Evolutionary conservation across 2,329 filamentous ascomycete genomes (phyloP).

Genomic region (Botryotinia narcissicola): DNA sequence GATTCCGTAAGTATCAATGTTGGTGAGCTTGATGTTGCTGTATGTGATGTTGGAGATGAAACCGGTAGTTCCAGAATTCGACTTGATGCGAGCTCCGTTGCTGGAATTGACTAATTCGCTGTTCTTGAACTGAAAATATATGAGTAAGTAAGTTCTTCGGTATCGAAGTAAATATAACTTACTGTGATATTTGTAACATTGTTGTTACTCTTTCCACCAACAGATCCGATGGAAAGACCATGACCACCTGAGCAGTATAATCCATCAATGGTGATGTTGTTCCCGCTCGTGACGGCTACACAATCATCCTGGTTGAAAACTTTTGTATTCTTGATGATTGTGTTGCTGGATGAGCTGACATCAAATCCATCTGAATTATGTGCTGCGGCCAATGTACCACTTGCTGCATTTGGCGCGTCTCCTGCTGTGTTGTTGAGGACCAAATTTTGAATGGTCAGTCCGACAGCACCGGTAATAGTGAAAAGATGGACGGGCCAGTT

Average conservation of each 20-base stretch:
- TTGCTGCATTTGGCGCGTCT: slow-evolving; percentile 41
- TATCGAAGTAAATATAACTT: slow-evolving; percentile 13
- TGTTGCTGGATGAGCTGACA: slow-evolving; percentile 44
- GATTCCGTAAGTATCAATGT: slow-evolving; percentile 49
- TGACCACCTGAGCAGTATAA: slow-evolving; percentile 37
- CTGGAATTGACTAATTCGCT: slow-evolving; percentile 31
- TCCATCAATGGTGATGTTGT: slow-evolving; percentile 36
- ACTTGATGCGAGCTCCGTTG: slow-evolving; percentile 44
- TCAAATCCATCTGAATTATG: slow-evolving; percentile 57
- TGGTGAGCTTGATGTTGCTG: slow-evolving; percentile 46
- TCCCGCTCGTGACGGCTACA: slow-evolving; percentile 38
- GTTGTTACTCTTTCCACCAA: slow-evolving; percentile 39
- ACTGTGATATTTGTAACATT: slow-evolving; percentile 39
- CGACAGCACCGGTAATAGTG: slow-evolving; percentile 43
- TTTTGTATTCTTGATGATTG: slow-evolving; percentile 40
- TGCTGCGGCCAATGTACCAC: slow-evolving; percentile 27
- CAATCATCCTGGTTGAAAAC: slow-evolving; percentile 39
- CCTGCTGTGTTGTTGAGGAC: slow-evolving; percentile 58
- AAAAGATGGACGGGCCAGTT: slow-evolving; percentile 56
- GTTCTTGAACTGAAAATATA: slow-evolving; percentile 33
- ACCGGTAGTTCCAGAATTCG: slow-evolving; percentile 42
- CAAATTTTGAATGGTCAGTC: slow-evolving; percentile 48
- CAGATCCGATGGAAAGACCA: slow-evolving; percentile 38
- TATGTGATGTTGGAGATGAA: slow-evolving; percentile 45
- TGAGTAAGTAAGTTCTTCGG: background rate